Conservation (phyloP, 1,139 yeast genomes). For the Debaryomyces sp. region DNA sequence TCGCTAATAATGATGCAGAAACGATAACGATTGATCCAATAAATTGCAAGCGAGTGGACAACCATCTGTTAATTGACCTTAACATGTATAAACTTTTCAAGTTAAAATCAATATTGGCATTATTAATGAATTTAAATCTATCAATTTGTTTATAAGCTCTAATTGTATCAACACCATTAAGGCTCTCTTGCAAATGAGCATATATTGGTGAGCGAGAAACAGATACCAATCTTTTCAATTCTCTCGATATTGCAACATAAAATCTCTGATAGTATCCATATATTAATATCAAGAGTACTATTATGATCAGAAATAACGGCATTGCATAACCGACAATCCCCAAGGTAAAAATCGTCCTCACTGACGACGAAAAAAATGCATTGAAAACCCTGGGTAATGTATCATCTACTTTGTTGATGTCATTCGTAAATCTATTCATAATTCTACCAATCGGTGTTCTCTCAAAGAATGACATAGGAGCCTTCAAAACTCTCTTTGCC, state of each 20-base stretch:
- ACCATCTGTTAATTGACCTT: constrained; percentile 43
- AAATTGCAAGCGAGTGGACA: constrained; percentile 39
- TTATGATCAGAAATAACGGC: constrained; percentile 24
- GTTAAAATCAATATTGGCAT: constrained; percentile 64
- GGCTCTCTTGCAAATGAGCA: constrained; percentile 65
- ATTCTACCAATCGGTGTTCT: constrained; percentile 48
- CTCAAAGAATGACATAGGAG: constrained; percentile 49
- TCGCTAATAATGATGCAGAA: constrained; percentile 29
- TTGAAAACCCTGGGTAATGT: constrained; percentile 19
- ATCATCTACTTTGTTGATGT: constrained; percentile 34
- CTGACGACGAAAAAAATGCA: constrained; percentile 39
- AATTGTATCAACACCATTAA: constrained; percentile 62
- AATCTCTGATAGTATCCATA: constrained; percentile 33
- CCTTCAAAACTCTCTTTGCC: constrained; percentile 39
- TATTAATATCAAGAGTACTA: constrained; percentile 25
- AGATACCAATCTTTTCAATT: constrained; percentile 36
- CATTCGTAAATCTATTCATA: constrained; percentile 43
- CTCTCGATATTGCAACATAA: constrained; percentile 41
- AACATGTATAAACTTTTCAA: constrained; percentile 59
- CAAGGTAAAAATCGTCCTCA: constrained; percentile 48
- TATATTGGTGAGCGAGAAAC: constrained; percentile 56
- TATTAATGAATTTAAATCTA: constrained; percentile 58
- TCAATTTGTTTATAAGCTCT: constrained; percentile 55
- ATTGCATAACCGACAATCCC: constrained; percentile 27
- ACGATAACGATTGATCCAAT: constrained; percentile 37